phyloP scores from a whole-genome alignment of 371 early-diverging fungal genomes.

The Nosema bombycis region DNA sequence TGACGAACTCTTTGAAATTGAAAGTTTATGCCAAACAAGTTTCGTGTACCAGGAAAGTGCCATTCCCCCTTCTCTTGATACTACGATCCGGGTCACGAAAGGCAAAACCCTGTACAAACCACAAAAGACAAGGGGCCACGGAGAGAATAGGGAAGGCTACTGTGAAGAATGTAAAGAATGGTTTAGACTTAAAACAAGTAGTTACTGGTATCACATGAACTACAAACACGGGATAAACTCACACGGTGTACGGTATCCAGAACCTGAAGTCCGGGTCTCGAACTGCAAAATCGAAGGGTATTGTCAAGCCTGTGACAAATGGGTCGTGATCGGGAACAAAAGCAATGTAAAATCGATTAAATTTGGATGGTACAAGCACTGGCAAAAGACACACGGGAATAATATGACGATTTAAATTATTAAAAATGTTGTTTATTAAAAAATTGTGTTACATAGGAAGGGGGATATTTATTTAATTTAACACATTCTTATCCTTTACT shows the following conservation, averaged over 20 bases:
- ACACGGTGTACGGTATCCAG: slow-evolving; percentile 53
- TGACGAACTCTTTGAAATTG: slow-evolving; percentile 17
- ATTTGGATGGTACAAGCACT: slow-evolving; percentile 61
- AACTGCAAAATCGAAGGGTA: slow-evolving; percentile 31
- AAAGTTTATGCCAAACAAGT: not conserved
- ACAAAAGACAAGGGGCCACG: slow-evolving; percentile 37
- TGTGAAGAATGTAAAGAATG: slow-evolving; percentile 55
- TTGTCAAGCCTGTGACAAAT: slow-evolving; percentile 52
- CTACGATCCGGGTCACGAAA: not conserved
- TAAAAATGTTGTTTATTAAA: not conserved
- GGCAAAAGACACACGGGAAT: slow-evolving; percentile 50
- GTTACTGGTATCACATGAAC: slow-evolving; percentile 66
- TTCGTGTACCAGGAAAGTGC: not conserved
- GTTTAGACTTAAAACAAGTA: slow-evolving; percentile 60
- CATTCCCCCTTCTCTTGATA: not conserved
- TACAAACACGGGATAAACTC: slow-evolving; percentile 63
- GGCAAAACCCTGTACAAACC: slow-evolving; percentile 46
- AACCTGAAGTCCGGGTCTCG: slow-evolving; percentile 32
- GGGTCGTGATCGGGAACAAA: slow-evolving; percentile 48
- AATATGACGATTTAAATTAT: not conserved
- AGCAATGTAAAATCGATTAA: slow-evolving; percentile 27
- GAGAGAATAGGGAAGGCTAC: slow-evolving; percentile 52
- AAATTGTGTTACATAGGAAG: too few relatives aligned
- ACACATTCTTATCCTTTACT: too few relatives aligned
- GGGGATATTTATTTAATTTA: too few relatives aligned